phyloP scores from a whole-genome alignment of 805 yeast species.

The Millerago galiae region DNA sequence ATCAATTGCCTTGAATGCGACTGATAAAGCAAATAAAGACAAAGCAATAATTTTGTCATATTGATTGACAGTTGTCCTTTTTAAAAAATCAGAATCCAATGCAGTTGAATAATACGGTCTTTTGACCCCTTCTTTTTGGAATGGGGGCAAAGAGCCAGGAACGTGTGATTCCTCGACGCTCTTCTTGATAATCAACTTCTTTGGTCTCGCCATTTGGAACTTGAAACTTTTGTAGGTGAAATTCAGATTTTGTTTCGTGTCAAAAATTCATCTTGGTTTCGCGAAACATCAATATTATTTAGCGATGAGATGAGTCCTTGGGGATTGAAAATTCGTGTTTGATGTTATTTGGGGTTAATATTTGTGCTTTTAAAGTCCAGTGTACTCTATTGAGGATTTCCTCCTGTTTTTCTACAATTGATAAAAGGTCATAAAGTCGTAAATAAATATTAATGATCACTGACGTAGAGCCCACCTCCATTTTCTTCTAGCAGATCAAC shows the following conservation, averaged over 20 bases:
- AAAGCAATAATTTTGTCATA: conserved; percentile 17
- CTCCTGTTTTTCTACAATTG: background rate
- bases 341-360: no score
- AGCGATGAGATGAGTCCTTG: no score
- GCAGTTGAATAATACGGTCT: conserved; percentile 27
- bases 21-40: conserved; percentile 18
- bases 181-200: background rate
- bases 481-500: conserved; percentile 66
- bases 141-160: conserved; percentile 18
- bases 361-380: no score
- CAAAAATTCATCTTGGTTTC: no score
- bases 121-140: conserved; percentile 27
- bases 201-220: conserved; percentile 11
- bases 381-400: no score
- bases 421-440: conserved; percentile 10
- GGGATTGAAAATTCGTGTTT: no score
- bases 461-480: conserved; percentile 68
- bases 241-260: background rate
- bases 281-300: no score
- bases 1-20: conserved; percentile 27
- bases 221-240: background rate
- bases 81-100: conserved; percentile 14
- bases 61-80: conserved; percentile 7
- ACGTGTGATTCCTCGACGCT: background rate
- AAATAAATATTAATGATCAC: conserved; percentile 23